Evolutionary conservation across 2,329 filamentous ascomycete genomes (phyloP).

Genomic region (Zelopaecilomyces penicillatus): DNA sequence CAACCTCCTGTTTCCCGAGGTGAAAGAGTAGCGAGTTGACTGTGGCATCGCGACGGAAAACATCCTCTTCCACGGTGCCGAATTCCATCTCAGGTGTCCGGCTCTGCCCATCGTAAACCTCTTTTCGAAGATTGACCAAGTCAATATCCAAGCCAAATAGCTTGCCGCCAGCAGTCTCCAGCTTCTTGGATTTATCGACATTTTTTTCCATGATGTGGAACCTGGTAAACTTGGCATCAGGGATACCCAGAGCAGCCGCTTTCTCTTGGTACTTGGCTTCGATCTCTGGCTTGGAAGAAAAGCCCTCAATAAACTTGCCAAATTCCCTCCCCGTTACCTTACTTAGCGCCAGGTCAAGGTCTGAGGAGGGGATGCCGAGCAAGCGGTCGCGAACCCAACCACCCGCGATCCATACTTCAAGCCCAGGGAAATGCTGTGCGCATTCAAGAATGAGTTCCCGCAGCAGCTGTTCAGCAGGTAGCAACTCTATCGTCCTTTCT

Average conservation of each 20-base stretch:
- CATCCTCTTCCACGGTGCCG: slow-evolving; percentile 85
- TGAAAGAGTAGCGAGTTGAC: slow-evolving; percentile 97
- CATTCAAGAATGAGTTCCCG: slow-evolving; percentile 10
- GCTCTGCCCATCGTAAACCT: slow-evolving; percentile 82
- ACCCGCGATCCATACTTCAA: slow-evolving; percentile 43
- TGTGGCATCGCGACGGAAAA: slow-evolving; percentile 79
- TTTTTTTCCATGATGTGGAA: slow-evolving; percentile 87
- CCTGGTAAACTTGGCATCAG: slow-evolving; percentile 52
- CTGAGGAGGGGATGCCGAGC: slow-evolving; percentile 61
- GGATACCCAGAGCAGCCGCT: slow-evolving; percentile 49
- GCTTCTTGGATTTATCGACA: slow-evolving; percentile 91
- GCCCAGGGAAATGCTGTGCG: slow-evolving; percentile 6
- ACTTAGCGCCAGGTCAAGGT: slow-evolving; percentile 82
- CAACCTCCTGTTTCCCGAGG: slow-evolving; percentile 65
- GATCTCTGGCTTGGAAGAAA: slow-evolving; percentile 13
- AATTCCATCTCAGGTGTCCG: slow-evolving; percentile 91
- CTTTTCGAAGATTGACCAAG: slow-evolving; percentile 87
- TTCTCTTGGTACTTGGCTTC: slow-evolving; percentile 16
- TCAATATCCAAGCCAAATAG: slow-evolving; percentile 86
- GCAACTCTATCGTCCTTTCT: slow-evolving; percentile 1
- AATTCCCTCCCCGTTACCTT: slow-evolving; percentile 75
- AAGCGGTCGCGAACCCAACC: slow-evolving; percentile 86
- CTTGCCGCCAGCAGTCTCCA: slow-evolving; percentile 81
- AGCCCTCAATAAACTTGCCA: slow-evolving; percentile 51
- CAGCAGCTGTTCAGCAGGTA: slow-evolving; percentile 9